Evolutionary conservation across 768 basidiomycete species (phyloP), one percentile per base, ranked within the genome.

Genomic region (Heimioporus sp.): DNA sequence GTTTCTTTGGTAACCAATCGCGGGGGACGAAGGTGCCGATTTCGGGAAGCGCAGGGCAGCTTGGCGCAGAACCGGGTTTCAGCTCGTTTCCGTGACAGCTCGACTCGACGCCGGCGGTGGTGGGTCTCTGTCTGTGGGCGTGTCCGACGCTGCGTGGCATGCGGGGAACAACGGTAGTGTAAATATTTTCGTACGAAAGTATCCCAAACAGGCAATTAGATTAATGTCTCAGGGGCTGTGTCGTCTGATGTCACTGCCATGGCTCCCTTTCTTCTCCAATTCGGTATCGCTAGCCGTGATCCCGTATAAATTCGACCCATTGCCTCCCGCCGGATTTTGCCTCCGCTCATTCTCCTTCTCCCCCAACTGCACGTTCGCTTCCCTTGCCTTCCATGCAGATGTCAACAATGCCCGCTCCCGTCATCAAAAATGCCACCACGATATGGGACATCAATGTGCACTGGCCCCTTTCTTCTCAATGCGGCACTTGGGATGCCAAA

Each of bases 381-480:
- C 28, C 17, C 30, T 21, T 11, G 19, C 32, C 40, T n/a, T 37
- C 32, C 48, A 62, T 66, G 62, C 51, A 56, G 19, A 62, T 53
- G 36, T 60, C 56, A n/a, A 53, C 54, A 16, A 61, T 68, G 62
- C 58, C 62, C 0, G 55, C 55, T 2, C 38, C 69, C 15, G 56
- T 82, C 57, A 82, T 86, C 49, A 78, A 76, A 61, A 82, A 83
- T 60, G 81, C 84, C 20, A 88, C 86, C 2, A 73, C 81, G 49
- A 81, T 86, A 36, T 88, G 86, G 86, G 86, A 87, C 65, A 60
- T 76, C 61, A 83, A 85, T 64, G 73, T 84, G 38, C 72, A 82
- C 66, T 89, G 86, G 86, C 59, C 75, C 20, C 56, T 82, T 40
- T 76, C 80, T 65, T 80, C 80, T 53, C 87, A 89, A 62, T 88